These are phyloP conservation scores for Kluyveromyces sp. DNA, from an alignment of 1,139 yeast genomes.

Conservation along the genomic window DNA sequence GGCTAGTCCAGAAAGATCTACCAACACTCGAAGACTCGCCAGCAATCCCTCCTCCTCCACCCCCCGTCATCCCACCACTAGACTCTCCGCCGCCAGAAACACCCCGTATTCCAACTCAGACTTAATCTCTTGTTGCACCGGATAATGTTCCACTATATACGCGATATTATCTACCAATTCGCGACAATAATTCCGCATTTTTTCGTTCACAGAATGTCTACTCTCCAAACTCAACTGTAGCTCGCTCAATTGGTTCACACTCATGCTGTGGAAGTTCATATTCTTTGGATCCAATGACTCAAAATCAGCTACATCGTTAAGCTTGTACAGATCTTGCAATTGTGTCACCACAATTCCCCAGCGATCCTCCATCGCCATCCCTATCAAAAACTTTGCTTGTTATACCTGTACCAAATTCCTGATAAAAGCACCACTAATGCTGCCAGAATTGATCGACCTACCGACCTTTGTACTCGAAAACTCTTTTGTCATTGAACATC, in stretches of 20 bases:
- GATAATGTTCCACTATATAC: conserved; percentile 1
- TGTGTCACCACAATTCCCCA: conserved; percentile 65
- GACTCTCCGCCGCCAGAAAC: too few relatives aligned
- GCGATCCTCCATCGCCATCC: conserved; percentile 37
- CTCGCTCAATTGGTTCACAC: conserved; percentile 34
- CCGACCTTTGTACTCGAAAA: too few relatives aligned
- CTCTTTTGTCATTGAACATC: too few relatives aligned
- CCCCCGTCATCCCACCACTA: background rate
- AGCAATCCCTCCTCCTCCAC: background rate
- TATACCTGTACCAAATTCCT: background rate
- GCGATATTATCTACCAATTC: background rate
- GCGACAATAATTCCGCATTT: background rate
- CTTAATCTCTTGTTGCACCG: background rate
- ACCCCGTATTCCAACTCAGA: background rate
- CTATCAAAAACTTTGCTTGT: background rate
- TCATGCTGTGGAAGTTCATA: conserved; percentile 25
- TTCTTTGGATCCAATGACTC: conserved; percentile 37
- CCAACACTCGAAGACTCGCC: conserved; percentile 19
- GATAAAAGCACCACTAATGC: background rate
- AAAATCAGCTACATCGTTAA: conserved; percentile 47
- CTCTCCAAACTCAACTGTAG: conserved; percentile 27
- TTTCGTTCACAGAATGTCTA: background rate
- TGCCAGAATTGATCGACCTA: too few relatives aligned
- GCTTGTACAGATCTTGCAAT: conserved; percentile 57
- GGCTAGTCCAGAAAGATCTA: conserved; percentile 32